Conservation (phyloP, 225 moss, liverwort and hornwort genomes). For the Marchantia paleacea region DNA sequence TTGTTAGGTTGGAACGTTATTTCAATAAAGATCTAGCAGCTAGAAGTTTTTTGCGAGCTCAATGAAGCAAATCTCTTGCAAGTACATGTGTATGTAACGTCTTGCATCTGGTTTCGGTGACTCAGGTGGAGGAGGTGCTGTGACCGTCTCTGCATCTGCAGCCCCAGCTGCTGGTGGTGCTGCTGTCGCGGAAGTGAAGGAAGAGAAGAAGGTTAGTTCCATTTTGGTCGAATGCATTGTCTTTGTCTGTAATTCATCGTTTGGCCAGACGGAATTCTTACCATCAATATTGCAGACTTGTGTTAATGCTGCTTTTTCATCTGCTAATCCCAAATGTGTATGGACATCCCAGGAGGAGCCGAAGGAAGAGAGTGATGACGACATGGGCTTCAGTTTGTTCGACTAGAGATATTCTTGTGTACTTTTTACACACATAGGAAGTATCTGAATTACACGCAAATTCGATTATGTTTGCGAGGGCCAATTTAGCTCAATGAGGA, state of each 20-base stretch:
- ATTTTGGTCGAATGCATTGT: background rate
- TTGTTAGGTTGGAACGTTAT: background rate
- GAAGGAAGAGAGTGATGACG: slow-evolving; percentile 67
- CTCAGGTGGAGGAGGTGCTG: slow-evolving; percentile 62
- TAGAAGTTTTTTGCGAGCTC: background rate
- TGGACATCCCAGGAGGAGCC: slow-evolving; percentile 48
- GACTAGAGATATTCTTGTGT: slow-evolving; percentile 32
- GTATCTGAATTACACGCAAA: background rate
- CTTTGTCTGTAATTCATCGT: background rate
- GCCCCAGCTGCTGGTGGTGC: slow-evolving; percentile 47
- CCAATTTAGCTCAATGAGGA: background rate
- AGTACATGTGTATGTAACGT: background rate
- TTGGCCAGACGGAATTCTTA: no score
- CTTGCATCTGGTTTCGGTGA: background rate
- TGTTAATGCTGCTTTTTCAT: no score
- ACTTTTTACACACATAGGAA: background rate
- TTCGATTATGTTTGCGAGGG: background rate
- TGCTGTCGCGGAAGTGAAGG: slow-evolving; percentile 44
- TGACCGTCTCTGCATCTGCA: slow-evolving; percentile 44
- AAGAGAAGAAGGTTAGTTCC: slow-evolving; percentile 22
- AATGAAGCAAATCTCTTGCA: background rate
- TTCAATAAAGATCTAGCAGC: background rate
- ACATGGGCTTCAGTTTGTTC: slow-evolving; percentile 70
- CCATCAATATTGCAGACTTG: no score
- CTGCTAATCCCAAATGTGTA: background rate